A percentile compares a stretch with the other conserved stretches of the same genome.
Conservation (phyloP, 1,284 basidiomycete species). For the Trichosporon sp. region DNA sequence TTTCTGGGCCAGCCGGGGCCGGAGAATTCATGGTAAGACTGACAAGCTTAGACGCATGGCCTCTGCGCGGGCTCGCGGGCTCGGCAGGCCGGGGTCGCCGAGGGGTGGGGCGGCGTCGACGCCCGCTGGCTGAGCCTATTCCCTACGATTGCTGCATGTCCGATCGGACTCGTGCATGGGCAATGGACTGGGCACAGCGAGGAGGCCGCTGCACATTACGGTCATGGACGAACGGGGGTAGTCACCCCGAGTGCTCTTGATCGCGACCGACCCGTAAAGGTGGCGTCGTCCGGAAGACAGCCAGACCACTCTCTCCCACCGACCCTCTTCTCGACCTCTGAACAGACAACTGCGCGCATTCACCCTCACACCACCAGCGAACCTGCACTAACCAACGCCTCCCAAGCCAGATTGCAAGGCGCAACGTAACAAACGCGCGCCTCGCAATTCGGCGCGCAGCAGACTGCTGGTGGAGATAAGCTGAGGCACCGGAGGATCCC, state of each 20-base stretch:
- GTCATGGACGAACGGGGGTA: no score
- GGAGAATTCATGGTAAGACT: neutral
- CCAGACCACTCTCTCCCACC: no score
- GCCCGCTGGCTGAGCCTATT: neutral
- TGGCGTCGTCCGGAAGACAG: no score
- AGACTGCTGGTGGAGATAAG: neutral
- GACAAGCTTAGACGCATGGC: neutral
- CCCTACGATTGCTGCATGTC: neutral
- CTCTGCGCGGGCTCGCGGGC: no score
- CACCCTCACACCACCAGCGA: no score
- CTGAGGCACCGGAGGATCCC: neutral
- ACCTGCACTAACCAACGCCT: neutral
- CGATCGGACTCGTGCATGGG: neutral
- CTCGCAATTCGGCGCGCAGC: neutral
- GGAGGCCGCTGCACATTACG: neutral
- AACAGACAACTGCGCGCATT: no score
- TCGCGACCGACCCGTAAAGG: no score
- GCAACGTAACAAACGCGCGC: neutral
- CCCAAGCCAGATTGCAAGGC: neutral
- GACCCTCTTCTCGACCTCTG: no score
- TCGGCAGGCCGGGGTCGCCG: no score
- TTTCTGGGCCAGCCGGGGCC: neutral
- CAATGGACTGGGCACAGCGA: no score
- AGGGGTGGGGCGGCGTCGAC: neutral
- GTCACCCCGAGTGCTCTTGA: no score